Evolutionary conservation across 805 yeast species (phyloP), one percentile per base, ranked within the genome.

Genomic region (Pichia nanzhaoensis): DNA sequence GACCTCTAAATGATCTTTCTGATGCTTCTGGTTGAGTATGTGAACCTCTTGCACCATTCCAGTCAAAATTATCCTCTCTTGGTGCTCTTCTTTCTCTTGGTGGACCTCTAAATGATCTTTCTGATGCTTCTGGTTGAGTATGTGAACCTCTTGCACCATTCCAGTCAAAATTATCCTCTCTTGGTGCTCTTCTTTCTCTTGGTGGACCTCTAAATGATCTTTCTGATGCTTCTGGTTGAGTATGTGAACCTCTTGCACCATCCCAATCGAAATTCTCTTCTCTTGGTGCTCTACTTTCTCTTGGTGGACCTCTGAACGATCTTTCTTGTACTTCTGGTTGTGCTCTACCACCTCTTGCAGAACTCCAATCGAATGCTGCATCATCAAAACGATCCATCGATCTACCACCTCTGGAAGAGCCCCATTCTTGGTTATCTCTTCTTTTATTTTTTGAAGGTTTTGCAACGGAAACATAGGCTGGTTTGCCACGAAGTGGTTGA

Each of bases 241-340:
- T 20, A 30, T 16, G 34, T n/a, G 63, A 67, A 31, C 58, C 57
- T 58, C 78, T 67, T 37, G 71, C 77, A 14, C 69, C 50, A 44
- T 71, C 67, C 78, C 86, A 80, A 63, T 82, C 88, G 43, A 80
- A 64, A 27, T 78, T 77, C 39, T 76, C 75, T 67, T 39, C 49
- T 39, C 28, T 24, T 24, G 28, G 28, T 24, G 28, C 44, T 46
- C 50, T 47, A 18, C 55, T 43, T 34, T 43, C 49, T 33, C 46
- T 41, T 19, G 41, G 28, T 12, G 28, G 28, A 10, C 28, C 28
- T 24, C 28, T 24, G 28, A 24, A 24, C 6, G 28, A 24, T 24
- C 28, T 42, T 39, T 64, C 67, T 55, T 64, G 44, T 64, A 4
- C 35, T 33, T 37, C 46, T 67, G 28, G 28, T 52, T 53, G 55